Percentiles rank a stretch among this genome's conserved stretches.
phyloP scores from a whole-genome alignment of 2,329 filamentous ascomycete species.

The Chaetomiaceae sp. region DNA sequence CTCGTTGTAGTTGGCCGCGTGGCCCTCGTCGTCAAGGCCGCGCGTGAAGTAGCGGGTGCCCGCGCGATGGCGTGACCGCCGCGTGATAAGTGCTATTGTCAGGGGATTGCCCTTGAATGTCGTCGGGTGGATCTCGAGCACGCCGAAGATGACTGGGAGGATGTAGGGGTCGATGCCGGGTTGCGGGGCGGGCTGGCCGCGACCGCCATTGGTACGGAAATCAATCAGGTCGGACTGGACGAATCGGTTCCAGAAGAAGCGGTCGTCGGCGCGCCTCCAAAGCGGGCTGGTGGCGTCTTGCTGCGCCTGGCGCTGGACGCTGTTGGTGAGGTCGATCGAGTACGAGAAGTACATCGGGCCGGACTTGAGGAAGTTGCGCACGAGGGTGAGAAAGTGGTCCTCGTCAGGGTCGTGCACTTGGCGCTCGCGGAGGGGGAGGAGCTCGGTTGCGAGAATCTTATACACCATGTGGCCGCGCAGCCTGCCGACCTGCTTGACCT shows the following conservation, averaged over 20 bases:
- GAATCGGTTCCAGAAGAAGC: conserved; percentile 98
- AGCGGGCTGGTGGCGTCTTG: conserved; percentile 65
- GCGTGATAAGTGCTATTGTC: conserved; percentile 80
- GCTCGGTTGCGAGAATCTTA: conserved; percentile 83
- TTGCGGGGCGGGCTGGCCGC: conserved; percentile 63
- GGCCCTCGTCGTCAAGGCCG: conserved; percentile 84
- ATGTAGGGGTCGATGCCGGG: conserved; percentile 83
- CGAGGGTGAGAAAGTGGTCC: conserved; percentile 77
- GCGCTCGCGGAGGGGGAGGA: conserved; percentile 87
- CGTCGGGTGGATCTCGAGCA: conserved; percentile 85
- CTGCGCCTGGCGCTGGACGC: conserved; percentile 87
- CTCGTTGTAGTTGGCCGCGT: conserved; percentile 99
- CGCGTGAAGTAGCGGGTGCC: conserved; percentile 94
- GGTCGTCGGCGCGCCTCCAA: conserved; percentile 90
- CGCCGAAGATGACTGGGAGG: conserved; percentile 90
- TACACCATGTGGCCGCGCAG: conserved; percentile 96
- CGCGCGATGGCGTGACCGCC: conserved; percentile 78
- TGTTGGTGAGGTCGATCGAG: conserved; percentile 92
- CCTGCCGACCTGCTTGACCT: conserved; percentile 82
- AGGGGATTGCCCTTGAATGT: conserved; percentile 77
- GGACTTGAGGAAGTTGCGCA: conserved; percentile 74
- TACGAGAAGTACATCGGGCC: conserved; percentile 98
- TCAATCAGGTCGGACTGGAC: conserved; percentile 87
- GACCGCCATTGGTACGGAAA: conserved; percentile 61
- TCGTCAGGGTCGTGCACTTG: conserved; percentile 89